phyloP scores from a whole-genome alignment of 2,329 filamentous ascomycete genomes.

The Colletotrichum graminicola region DNA sequence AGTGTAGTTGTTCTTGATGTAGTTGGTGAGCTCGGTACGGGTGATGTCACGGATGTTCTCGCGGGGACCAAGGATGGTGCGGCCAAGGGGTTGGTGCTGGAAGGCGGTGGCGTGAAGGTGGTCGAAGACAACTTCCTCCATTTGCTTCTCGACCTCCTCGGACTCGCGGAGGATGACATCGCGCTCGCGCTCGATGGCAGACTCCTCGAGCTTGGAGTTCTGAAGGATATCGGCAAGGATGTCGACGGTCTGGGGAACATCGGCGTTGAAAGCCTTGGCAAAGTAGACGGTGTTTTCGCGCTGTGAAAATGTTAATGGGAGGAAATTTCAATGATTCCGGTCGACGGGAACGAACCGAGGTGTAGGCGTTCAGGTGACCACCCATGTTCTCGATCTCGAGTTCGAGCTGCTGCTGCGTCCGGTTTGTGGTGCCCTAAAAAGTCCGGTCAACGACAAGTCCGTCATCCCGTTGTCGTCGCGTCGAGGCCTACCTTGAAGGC shows the following conservation, averaged over 20 bases:
- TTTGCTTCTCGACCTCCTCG: slow-evolving; percentile 99
- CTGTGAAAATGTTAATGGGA: slow-evolving; percentile 56
- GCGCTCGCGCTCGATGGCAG: slow-evolving; percentile 95
- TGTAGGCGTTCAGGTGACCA: slow-evolving; percentile 99
- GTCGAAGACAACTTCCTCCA: slow-evolving; percentile 99
- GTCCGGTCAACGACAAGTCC: slow-evolving; percentile 11
- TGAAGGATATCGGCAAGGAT: slow-evolving; percentile 99
- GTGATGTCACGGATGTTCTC: slow-evolving; percentile 98
- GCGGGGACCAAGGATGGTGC: slow-evolving; percentile 96
- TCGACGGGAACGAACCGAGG: slow-evolving; percentile 77
- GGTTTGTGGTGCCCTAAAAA: slow-evolving; percentile 85
- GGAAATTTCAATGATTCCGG: slow-evolving; percentile 26
- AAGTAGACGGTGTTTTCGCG: slow-evolving; percentile 99
- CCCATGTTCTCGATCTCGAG: slow-evolving; percentile 99
- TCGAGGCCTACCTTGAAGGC: slow-evolving; percentile 88
- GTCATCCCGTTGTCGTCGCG: slow-evolving; percentile 23
- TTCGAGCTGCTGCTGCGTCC: slow-evolving; percentile 97
- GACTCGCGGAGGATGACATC: slow-evolving; percentile 99
- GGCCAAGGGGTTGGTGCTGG: slow-evolving; percentile 94
- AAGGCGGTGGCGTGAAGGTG: slow-evolving; percentile 98
- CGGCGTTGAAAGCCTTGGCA: slow-evolving; percentile 98
- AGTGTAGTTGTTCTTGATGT: slow-evolving; percentile 99
- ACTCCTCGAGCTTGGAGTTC: slow-evolving; percentile 96
- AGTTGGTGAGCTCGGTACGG: slow-evolving; percentile 89
- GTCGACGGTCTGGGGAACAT: slow-evolving; percentile 95